Evolutionary conservation across 257 asterid genomes (phyloP).

Genomic region (Nicotiana knightiana): DNA sequence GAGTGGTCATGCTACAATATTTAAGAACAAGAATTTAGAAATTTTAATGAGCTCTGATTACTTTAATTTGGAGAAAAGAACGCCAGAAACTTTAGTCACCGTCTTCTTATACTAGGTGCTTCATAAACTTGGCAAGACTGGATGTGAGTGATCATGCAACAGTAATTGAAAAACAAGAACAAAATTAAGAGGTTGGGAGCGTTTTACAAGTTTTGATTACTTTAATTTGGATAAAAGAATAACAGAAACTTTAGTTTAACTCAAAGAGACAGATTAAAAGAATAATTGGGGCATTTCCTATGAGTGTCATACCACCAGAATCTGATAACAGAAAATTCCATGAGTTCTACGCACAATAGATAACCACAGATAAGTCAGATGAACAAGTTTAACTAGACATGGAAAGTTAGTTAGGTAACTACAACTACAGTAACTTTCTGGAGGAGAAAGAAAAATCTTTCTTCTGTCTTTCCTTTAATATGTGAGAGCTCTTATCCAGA

Average conservation of each 20-base stretch:
- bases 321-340: not conserved
- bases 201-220: not conserved
- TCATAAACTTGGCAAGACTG: not conserved
- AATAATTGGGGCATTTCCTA: not conserved
- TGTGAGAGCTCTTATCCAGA: not conserved
- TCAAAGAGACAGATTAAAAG: not conserved
- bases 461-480: not conserved
- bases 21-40: not conserved
- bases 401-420: not conserved
- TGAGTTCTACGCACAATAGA: not conserved
- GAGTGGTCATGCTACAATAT: not conserved
- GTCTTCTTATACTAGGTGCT: not conserved
- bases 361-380: not conserved
- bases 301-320: not conserved
- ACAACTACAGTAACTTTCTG: not conserved
- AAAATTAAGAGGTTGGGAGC: not conserved
- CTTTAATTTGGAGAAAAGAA: not conserved
- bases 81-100: not conserved
- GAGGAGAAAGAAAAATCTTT: not conserved
- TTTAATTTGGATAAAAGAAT: not conserved
- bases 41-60: not conserved
- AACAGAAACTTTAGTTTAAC: not conserved
- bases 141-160: not conserved
- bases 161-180: not conserved
- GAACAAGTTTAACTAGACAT: not conserved